Base-by-base conservation (phyloP, 2,329 filamentous ascomycete genomes). In the Aspergillus piperis region DNA sequence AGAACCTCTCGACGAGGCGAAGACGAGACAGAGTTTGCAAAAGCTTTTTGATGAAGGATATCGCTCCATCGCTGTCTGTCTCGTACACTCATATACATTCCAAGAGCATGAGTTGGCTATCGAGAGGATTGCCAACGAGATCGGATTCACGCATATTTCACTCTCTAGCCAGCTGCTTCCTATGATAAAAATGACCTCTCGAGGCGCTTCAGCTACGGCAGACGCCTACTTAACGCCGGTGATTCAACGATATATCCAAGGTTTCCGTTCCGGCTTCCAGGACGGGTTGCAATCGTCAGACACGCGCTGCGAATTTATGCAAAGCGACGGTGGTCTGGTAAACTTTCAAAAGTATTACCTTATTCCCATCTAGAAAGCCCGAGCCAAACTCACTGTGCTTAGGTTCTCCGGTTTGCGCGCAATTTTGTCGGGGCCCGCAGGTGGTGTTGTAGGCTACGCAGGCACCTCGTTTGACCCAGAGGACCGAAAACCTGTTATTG, bases 391-490 rank as follows among this genome's bases (percentile, higher is more conserved):
- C 19, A 44, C 41, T 15, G 11, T 11, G 21, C 0, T 15, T 57
- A 74, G 82, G 67, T 97, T 97, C 71, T 95, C 91, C 0, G 93
- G 93, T 0, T 78, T 97, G 8, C 89, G 90, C 68, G 93, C 92
- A 1, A 96, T 97, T 59, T 74, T 97, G 4, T 96, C 92, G 0
- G 94, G 93, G 0, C 93, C 93, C 0, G 93, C 93, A 17, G 93
- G 92, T 49, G 93, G 93, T 49, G 93, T 97, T 0, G 93, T 97
- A 0, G 93, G 93, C 4, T 96, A 96, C 74, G 92, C 93, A 17
- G 86, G 94, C 19, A 97, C 94, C 0, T 95, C 90, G 1, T 97
- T 94, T 73, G 93, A 97, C 66, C 84, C 88, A 0, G 82, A 89
- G 54, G 95, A 91, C 3, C 90, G 88, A 70, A 91, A 86, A 1